A percentile compares a stretch with the other conserved stretches of the same genome.
Conservation (phyloP, 2,329 filamentous ascomycete species). For the Nannizziopsis barbatae region DNA sequence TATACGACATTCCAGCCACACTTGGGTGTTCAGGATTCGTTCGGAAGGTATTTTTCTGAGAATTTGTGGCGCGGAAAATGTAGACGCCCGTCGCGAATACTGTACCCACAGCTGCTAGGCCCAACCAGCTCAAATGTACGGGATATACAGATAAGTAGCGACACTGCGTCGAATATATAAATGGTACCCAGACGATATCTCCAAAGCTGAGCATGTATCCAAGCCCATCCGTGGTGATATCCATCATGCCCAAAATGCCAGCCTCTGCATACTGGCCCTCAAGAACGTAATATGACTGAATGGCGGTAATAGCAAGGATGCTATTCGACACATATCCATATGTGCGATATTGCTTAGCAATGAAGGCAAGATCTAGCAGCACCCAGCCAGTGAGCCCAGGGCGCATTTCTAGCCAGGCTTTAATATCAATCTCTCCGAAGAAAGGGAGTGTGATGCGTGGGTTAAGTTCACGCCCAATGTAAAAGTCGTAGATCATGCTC, state of each 20-base stretch:
- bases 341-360: conserved; percentile 76
- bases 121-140: conserved; percentile 59
- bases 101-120: conserved; percentile 52
- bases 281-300: conserved; percentile 72
- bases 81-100: conserved; percentile 66
- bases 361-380: conserved; percentile 70
- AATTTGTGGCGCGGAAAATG: conserved; percentile 90
- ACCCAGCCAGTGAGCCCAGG: conserved; percentile 86
- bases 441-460: conserved; percentile 63
- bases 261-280: conserved; percentile 81
- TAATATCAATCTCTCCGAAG: conserved; percentile 72
- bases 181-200: conserved; percentile 86
- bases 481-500: conserved; percentile 89
- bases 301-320: conserved; percentile 64
- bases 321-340: conserved; percentile 77
- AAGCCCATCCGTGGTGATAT: conserved; percentile 85
- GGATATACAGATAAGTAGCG: conserved; percentile 78
- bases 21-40: conserved; percentile 71
- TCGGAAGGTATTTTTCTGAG: conserved; percentile 88
- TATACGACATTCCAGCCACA: conserved; percentile 70
- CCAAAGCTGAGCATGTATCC: conserved; percentile 92
- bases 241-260: conserved; percentile 83
- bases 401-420: conserved; percentile 79
- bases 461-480: conserved; percentile 91
- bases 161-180: conserved; percentile 73